Conservation (phyloP, 2,329 filamentous ascomycete genomes). For the Elsinoe batatas region DNA sequence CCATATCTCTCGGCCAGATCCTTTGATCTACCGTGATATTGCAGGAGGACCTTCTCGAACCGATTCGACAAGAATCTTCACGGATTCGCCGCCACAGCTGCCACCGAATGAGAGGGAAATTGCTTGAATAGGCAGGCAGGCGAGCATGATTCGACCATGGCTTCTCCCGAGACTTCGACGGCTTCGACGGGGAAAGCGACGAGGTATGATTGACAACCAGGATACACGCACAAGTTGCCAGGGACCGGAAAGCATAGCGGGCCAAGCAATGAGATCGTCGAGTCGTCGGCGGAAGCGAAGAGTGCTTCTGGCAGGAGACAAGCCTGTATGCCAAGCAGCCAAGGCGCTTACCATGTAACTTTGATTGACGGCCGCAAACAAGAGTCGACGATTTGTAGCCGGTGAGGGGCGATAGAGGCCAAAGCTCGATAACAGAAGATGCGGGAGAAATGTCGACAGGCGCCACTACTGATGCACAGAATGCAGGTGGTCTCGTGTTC, state of each 20-base stretch:
- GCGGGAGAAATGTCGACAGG: conserved; percentile 4
- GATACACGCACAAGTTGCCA: not conserved
- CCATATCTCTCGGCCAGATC: not conserved
- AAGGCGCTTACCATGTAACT: not conserved
- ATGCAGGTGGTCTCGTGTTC: not conserved
- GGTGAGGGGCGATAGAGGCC: conserved; percentile 4
- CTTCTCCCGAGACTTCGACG: not conserved
- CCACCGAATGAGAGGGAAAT: not conserved
- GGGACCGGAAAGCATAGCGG: not conserved
- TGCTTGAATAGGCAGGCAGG: conserved; percentile 12
- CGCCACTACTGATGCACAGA: not conserved
- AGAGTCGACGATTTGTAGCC: conserved; percentile 1
- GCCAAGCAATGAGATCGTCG: conserved; percentile 2
- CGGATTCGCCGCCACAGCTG: not conserved
- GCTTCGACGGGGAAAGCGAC: not conserved
- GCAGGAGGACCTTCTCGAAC: conserved; percentile 1
- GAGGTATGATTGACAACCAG: not conserved
- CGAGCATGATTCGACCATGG: not conserved
- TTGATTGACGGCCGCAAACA: conserved; percentile 9
- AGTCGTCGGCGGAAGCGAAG: not conserved
- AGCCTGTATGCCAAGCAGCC: conserved; percentile 7
- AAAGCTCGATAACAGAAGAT: conserved; percentile 10
- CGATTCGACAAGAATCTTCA: conserved; percentile 7
- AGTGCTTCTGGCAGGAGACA: conserved; percentile 6
- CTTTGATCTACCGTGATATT: not conserved